A percentile compares a stretch with the other conserved stretches of the same genome.
Evolutionary conservation across 306 rosid species (phyloP).

Genomic region (Erythrophleum fordii): DNA sequence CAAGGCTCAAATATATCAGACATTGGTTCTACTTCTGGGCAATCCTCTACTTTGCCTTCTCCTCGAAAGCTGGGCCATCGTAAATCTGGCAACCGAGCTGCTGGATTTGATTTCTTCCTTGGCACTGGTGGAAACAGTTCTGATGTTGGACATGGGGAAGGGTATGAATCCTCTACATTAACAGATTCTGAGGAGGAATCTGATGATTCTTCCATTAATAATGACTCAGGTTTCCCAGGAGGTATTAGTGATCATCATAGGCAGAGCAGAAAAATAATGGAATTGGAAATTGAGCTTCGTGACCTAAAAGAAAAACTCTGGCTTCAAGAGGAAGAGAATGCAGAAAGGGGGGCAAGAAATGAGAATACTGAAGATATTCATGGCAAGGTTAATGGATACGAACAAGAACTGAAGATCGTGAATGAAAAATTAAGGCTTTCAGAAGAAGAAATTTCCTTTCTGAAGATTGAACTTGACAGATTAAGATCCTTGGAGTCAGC

Average conservation of each 20-base stretch:
- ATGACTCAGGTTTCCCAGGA: background rate
- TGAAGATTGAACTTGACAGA: constrained; percentile 61
- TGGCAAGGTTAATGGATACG: constrained; percentile 57
- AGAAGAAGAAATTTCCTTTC: constrained; percentile 59
- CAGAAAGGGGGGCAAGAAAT: constrained; percentile 44
- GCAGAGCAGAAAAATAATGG: constrained; percentile 1
- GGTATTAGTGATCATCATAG: background rate
- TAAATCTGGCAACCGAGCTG: constrained; percentile 1
- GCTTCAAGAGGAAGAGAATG: constrained; percentile 64
- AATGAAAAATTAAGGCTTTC: constrained; percentile 65
- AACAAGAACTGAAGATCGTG: constrained; percentile 60
- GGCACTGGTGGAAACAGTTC: background rate
- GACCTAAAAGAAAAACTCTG: constrained; percentile 29
- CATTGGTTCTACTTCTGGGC: background rate
- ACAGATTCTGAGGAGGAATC: background rate
- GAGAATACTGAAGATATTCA: constrained; percentile 55
- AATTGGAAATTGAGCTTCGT: constrained; percentile 14
- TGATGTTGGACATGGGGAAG: background rate
- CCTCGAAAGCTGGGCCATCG: background rate
- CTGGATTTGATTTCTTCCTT: background rate
- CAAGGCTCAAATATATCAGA: background rate
- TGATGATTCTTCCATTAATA: constrained; percentile 14
- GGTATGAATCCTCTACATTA: background rate
- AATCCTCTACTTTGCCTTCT: background rate
- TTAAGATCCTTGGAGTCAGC: constrained; percentile 36